Conservation (phyloP, 345 rosid genomes). For the Zanthoxylum bungeanum region DNA sequence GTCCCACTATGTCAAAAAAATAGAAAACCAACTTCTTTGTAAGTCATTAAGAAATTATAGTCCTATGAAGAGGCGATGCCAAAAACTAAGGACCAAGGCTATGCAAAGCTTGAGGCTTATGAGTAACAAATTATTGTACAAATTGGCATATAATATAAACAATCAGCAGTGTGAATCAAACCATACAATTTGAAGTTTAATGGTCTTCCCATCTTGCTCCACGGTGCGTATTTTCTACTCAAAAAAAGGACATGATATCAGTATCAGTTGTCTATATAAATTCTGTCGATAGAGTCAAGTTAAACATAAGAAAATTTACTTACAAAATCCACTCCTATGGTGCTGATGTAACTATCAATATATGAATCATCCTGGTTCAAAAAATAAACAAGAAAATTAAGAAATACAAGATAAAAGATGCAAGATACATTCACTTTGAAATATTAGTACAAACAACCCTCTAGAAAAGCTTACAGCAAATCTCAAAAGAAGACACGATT, state of each 20-base stretch:
- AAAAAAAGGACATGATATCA: constrained; percentile 14
- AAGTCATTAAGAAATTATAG: too few relatives aligned
- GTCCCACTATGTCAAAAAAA: constrained; percentile 64
- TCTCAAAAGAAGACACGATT: constrained; percentile 60
- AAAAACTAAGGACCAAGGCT: not conserved
- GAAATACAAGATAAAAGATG: not conserved
- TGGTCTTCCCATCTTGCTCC: constrained; percentile 87
- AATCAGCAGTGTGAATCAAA: not conserved
- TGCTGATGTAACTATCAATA: constrained; percentile 78
- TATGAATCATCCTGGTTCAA: constrained; percentile 68
- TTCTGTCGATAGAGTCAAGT: too few relatives aligned
- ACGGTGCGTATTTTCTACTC: constrained; percentile 88
- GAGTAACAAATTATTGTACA: not conserved
- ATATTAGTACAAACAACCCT: not conserved
- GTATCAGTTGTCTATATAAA: not conserved
- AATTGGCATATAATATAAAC: not conserved
- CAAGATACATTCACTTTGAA: not conserved
- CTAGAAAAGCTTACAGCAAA: constrained; percentile 41
- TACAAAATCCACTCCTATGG: constrained; percentile 86
- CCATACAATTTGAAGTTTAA: constrained; percentile 67
- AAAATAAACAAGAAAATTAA: not conserved
- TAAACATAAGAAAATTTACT: constrained; percentile 17
- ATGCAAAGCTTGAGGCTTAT: not conserved
- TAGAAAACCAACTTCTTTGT: constrained; percentile 5
- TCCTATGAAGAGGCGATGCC: too few relatives aligned